Base-by-base conservation (phyloP, 2,329 filamentous ascomycete species). In the Nannizzia gypsea region DNA sequence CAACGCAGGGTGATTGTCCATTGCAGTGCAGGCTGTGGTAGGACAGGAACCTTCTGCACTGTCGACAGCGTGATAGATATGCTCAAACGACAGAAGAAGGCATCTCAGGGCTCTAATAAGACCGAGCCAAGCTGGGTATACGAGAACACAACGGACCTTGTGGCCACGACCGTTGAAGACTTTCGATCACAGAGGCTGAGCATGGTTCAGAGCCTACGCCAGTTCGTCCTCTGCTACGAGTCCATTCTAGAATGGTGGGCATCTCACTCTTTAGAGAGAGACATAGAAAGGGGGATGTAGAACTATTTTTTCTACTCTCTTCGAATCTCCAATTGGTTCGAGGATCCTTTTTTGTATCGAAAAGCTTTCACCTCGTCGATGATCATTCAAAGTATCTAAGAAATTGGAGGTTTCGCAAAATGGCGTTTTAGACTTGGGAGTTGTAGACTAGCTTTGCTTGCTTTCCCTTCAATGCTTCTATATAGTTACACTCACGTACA, bases 211-310 rank as follows among this genome's bases (percentile, higher is more conserved):
- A 96, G 88, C 67, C 76, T 97, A 61, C 81, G 89, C 62, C 93
- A 99, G 72, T 97, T 88, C 74, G 92, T 96, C 56, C 83, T 99
- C 36, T 99, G 93, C 73, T 99, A 99, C 72, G 93, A 99, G 76
- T 95, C 89, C 44, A 81, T 97, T 5, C 76, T 95, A 59, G 92
- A 97, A 73, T 99, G 92, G 90, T 73, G 93, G 28, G 59, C 59
- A 13, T 34, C 42, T 11, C 17, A 31, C 15, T 8, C 31, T 17
- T 5, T 6, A 31, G 9, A 31, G 9, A 31, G 9, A 36, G 13
- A 36, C 9, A 36, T 3, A 9, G 3, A 36, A 36, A 36, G 31
- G 13, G 31, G n/a, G 48, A 31, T 6, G n/a, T 54, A 20, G 11
- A 31, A 28, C 6, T 20, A 3, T 46, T 46, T 24, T 8, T 9